These are phyloP conservation scores for Botrytis fragariae DNA, from an alignment of 2,329 filamentous ascomycete species.

Conservation along the genomic window DNA sequence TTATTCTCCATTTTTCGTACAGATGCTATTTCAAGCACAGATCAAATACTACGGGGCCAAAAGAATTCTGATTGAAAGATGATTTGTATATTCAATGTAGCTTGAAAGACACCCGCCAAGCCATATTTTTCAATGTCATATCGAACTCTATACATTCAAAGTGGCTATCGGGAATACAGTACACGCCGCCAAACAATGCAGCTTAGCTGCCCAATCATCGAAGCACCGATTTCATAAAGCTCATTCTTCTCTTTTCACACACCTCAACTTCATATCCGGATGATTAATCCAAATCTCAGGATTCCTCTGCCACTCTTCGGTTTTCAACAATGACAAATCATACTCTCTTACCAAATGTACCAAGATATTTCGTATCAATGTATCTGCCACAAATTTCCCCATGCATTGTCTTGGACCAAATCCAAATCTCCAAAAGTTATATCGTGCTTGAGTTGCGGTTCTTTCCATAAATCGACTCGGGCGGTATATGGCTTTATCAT, in stretches of 20 bases:
- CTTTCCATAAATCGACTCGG: conserved; percentile 37
- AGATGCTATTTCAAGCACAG: background rate
- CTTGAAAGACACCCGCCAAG: background rate
- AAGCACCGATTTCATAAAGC: background rate
- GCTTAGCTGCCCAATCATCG: background rate
- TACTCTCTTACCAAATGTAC: conserved; percentile 19
- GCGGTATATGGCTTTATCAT: conserved; percentile 39
- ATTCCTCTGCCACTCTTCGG: conserved; percentile 16
- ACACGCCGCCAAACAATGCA: background rate
- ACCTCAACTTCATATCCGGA: conserved; percentile 17
- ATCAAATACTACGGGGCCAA: background rate
- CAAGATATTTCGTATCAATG: conserved; percentile 35
- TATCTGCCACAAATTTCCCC: conserved; percentile 44
- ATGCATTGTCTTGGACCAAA: conserved; percentile 47
- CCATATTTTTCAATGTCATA: background rate
- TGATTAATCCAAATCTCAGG: conserved; percentile 19
- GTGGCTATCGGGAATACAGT: background rate
- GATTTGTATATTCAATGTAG: background rate
- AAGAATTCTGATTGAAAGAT: background rate
- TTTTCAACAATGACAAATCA: background rate
- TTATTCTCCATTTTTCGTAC: background rate
- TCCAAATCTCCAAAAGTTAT: conserved; percentile 46
- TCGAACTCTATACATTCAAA: background rate
- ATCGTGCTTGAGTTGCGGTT: conserved; percentile 34
- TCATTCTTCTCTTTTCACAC: conserved; percentile 14